Base-by-base conservation (phyloP, 2,329 filamentous ascomycete genomes). In the Emergomyces pasteurianus region DNA sequence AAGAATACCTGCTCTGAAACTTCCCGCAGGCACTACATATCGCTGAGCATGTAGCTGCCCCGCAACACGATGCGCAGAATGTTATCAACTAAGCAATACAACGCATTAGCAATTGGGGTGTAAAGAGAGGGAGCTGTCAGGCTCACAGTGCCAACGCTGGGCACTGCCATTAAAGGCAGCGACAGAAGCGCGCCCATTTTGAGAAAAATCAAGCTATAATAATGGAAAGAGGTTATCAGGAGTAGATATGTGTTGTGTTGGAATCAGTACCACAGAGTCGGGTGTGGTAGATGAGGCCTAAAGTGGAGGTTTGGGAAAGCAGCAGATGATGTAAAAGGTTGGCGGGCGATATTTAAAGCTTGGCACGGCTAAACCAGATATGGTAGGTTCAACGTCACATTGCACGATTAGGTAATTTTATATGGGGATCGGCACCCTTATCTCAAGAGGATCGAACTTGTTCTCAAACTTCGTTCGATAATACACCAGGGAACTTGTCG, bases 21-120 rank as follows among this genome's bases (percentile, higher is more conserved):
- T 96, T 97, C 58, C 94, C 92, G 73, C 92, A 99, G 14, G 91
- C 89, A 73, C 89, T 94, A 78, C 92, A 97, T 56, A 97, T 87
- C 73, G 94, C 92, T 68, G 91, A 95, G 77, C 92, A 97, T 58
- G 94, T 96, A 53, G 94, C 92, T 34, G 94, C 94, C 72, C 94
- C 94, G 74, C 94, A 99, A 78, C 94, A 99, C 70, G 91, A 96
- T 65, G 88, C 90, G 64, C 80, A 88, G 67, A 91, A 86, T 50
- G 88, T 90, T 66, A 90, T 73, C 65, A 95, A 69, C 89, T 92
- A 70, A 67, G 63, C 54, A 66, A 63, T n/a, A 6, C 26, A 28
- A 18, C 1, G 6, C 2, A 49, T 59, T 54, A 59, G 58, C 3
- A 36, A 40, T 18, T 14, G n/a, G 14, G 14, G 8, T 5, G 28